Evolutionary conservation across 1,284 basidiomycete species (phyloP), one percentile per base, ranked within the genome.

Genomic region (Neolentinus lepideus): DNA sequence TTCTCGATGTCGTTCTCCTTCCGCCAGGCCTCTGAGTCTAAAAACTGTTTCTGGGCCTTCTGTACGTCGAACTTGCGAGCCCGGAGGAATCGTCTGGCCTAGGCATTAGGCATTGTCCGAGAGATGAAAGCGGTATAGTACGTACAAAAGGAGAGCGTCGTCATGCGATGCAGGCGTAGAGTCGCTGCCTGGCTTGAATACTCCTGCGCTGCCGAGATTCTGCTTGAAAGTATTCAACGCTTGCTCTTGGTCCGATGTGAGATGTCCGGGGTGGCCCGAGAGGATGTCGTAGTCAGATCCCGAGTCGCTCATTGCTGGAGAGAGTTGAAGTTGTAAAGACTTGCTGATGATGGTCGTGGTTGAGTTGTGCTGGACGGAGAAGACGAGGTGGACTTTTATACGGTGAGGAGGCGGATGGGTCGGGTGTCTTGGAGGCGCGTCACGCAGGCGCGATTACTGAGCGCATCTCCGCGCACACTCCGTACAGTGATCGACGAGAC

Each of bases 31-130:
- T 85, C 79, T 0, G 84, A 72, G 22, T 78, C 76, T 1, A 80
- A 66, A 63, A 90, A 91, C 63, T 91, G 87, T 58, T 81, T 80
- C 65, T 82, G 73, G 0, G 89, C 90, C 60, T 80, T 79, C n/a
- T 66, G 60, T 6, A 76, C 71, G 58, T 87, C 77, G 63, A 83
- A 90, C 55, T 74, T 74, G 59, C 89, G 77, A 4, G 90, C 90
- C 25, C 88, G 77, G 3, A 92, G 76, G 63, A 92, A 92, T 10
- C 90, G 85, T 24, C 88, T 91, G 43, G 29, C 33, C n/a, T n/a
- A 16, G 38, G 26, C 48, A 52, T 11, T 52, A 53, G 26, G 29
- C 29, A 31, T 4, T 48, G 31, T 29, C 6, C 26, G 19, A 56
- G 27, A 53, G 12, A 58, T n/a, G 48, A 14, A 48, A 19, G 11